These are phyloP conservation scores for Ambrosia hybrid DNA, from an alignment of 140 eudicot genomes.

Conservation along the genomic window DNA sequence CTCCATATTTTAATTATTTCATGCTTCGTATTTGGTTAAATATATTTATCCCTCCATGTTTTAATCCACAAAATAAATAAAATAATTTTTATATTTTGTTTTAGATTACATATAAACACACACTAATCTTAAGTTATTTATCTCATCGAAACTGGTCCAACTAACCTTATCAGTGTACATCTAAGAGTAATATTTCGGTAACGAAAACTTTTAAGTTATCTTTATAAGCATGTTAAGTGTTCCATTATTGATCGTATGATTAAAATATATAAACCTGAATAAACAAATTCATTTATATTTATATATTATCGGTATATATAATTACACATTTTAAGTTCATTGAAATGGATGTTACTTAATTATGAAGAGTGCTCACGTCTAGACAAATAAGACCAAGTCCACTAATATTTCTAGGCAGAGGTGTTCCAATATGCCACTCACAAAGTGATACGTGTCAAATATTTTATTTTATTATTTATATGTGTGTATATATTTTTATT, in stretches of 20 bases:
- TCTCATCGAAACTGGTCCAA: too few relatives aligned
- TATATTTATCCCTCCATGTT: too few relatives aligned
- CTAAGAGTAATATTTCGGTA: too few relatives aligned
- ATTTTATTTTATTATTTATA: background rate
- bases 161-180: too few relatives aligned
- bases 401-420: conserved; percentile 20
- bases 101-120: too few relatives aligned
- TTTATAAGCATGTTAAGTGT: background rate
- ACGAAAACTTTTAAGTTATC: too few relatives aligned
- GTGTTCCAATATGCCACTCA: conserved; percentile 25
- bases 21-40: too few relatives aligned
- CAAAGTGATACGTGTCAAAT: conserved; percentile 27
- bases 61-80: too few relatives aligned
- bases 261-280: background rate
- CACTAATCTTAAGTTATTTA: too few relatives aligned
- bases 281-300: background rate
- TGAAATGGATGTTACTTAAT: background rate
- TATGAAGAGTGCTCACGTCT: conserved; percentile 15
- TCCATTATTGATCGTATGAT: background rate
- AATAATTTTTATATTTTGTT: too few relatives aligned
- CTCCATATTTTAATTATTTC: too few relatives aligned
- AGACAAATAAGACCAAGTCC: conserved; percentile 19
- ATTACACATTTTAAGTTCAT: background rate
- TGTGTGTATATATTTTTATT: background rate
- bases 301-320: background rate